A percentile compares a stretch with the other conserved stretches of the same genome.
Evolutionary conservation across 805 yeast species (phyloP).

Genomic region (Yamadazyma sp.): DNA sequence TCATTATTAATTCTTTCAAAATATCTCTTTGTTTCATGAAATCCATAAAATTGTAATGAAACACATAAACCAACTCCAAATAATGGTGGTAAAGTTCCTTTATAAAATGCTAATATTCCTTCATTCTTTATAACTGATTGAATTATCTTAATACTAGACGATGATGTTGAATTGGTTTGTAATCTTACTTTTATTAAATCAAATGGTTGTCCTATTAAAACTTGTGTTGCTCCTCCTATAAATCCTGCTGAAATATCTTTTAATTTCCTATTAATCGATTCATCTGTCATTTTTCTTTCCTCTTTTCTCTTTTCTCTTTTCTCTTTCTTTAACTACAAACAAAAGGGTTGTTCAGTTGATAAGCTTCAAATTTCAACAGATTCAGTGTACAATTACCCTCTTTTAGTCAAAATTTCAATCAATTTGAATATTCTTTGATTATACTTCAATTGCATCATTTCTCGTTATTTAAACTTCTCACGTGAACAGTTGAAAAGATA

Average conservation of each 20-base stretch:
- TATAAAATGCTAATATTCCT: constrained; percentile 42
- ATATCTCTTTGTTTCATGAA: constrained; percentile 66
- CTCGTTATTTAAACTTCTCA: background rate
- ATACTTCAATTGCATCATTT: background rate
- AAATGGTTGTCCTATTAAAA: constrained; percentile 46
- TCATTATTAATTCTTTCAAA: constrained; percentile 28
- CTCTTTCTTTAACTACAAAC: too few species aligned
- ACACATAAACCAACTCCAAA: constrained; percentile 59
- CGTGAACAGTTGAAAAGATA: background rate
- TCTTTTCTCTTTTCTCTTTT: too few species aligned
- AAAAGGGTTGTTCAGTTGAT: too few species aligned
- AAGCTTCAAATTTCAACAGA: too few species aligned
- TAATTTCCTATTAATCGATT: constrained; percentile 32
- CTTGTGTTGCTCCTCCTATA: constrained; percentile 47
- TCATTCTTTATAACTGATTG: constrained; percentile 37
- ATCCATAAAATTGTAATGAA: constrained; percentile 67
- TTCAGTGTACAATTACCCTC: too few species aligned
- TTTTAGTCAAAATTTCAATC: too few species aligned
- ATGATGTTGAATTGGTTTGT: constrained; percentile 32
- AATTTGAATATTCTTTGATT: background rate
- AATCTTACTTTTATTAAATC: constrained; percentile 42
- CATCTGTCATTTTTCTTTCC: constrained; percentile 22
- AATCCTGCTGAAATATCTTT: constrained; percentile 45
- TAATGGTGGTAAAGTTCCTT: constrained; percentile 44
- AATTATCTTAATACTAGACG: constrained; percentile 31